Conservation (phyloP, 352 stramenopile genomes). For the Phytophthora pini region DNA sequence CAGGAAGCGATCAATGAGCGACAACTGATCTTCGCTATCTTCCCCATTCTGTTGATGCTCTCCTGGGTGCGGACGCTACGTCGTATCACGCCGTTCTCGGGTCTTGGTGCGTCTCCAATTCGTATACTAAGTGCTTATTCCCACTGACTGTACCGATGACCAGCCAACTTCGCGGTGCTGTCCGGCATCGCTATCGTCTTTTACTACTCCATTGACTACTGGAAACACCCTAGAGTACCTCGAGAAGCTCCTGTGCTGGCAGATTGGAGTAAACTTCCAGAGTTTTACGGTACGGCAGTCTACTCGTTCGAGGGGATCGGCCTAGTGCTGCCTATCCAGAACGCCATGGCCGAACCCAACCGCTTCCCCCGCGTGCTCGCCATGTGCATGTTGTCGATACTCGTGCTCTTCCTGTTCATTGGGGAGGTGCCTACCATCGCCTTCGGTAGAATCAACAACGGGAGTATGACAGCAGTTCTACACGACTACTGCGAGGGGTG, state of each 20-base stretch:
- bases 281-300: constrained; percentile 83
- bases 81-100: constrained; percentile 79
- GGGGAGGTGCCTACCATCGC: constrained; percentile 72
- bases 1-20: constrained; percentile 71
- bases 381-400: constrained; percentile 67
- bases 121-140: too few species aligned
- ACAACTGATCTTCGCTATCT: constrained; percentile 80
- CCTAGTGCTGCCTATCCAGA: constrained; percentile 79
- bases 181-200: constrained; percentile 83
- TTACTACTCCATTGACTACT: constrained; percentile 80
- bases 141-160: too few species aligned
- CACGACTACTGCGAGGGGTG: constrained; percentile 76
- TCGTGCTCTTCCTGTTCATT: constrained; percentile 81
- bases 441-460: constrained; percentile 74
- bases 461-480: constrained; percentile 82
- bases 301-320: constrained; percentile 88
- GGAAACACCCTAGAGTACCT: constrained; percentile 38
- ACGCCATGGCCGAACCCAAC: constrained; percentile 70
- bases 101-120: constrained; percentile 50
- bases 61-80: constrained; percentile 81
- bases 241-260: constrained; percentile 25
- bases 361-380: constrained; percentile 65
- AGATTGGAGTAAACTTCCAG: constrained; percentile 54
- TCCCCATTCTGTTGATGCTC: constrained; percentile 69
- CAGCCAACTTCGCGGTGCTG: constrained; percentile 71